Conservation (phyloP, 1,139 yeast species). For the Yamadazyma trypodendri region DNA sequence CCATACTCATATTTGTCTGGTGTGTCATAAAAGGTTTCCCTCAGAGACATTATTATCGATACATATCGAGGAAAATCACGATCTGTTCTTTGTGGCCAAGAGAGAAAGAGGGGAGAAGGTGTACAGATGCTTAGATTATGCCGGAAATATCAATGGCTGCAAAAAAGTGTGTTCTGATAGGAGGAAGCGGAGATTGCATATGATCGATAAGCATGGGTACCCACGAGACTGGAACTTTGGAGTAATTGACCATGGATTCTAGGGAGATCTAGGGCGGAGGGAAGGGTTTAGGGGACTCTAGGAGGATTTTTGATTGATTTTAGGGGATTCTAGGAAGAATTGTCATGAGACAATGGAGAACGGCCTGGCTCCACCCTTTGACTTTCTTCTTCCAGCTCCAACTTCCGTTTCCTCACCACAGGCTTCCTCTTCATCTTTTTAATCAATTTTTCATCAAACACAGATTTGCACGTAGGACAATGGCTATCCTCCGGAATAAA, state of each 20-base stretch:
- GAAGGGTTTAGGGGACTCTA: not conserved
- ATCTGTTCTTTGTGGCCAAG: slow-evolving; percentile 41
- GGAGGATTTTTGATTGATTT: no score
- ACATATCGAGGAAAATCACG: slow-evolving; percentile 55
- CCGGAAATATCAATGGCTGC: slow-evolving; percentile 24
- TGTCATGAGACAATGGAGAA: slow-evolving; percentile 1
- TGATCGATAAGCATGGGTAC: slow-evolving; percentile 49
- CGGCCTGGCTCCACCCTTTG: not conserved
- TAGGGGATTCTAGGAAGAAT: no score
- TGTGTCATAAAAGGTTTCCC: slow-evolving; percentile 46
- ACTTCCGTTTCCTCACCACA: slow-evolving; percentile 44
- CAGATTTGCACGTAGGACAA: slow-evolving; percentile 54
- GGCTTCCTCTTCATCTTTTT: slow-evolving; percentile 51
- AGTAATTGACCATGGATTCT: slow-evolving; percentile 31
- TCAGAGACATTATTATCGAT: slow-evolving; percentile 35
- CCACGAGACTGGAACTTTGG: slow-evolving; percentile 43
- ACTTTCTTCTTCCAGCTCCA: slow-evolving; percentile 18
- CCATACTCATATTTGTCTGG: slow-evolving; percentile 35
- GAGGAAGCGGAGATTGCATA: slow-evolving; percentile 42
- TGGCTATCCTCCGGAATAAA: slow-evolving; percentile 57
- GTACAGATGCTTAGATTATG: slow-evolving; percentile 38
- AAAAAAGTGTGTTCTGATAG: slow-evolving; percentile 29
- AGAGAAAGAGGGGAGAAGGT: slow-evolving; percentile 39
- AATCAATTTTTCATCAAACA: slow-evolving; percentile 51
- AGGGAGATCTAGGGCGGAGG: not conserved